Evolutionary conservation across 768 basidiomycete species (phyloP).

Genomic region (Gautieria morchelliformis): DNA sequence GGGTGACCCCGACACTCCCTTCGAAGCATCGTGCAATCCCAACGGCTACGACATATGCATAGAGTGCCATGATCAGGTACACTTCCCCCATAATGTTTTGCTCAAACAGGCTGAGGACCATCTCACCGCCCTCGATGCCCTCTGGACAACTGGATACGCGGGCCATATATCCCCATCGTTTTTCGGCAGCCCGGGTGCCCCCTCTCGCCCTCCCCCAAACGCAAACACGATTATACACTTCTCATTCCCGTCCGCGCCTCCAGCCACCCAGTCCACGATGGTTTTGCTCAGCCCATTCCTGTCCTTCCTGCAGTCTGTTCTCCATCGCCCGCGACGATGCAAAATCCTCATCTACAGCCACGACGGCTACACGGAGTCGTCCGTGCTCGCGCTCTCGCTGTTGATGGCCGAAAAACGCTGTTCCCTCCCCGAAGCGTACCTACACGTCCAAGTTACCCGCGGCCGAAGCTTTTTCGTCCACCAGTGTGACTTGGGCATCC

Average conservation of each 20-base stretch:
- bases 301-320: conserved; percentile 49
- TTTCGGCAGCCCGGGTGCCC: conserved; percentile 22
- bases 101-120: conserved; percentile 72
- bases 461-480: conserved; percentile 89
- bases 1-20: conserved; percentile 17
- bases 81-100: conserved; percentile 58
- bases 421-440: conserved; percentile 80
- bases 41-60: conserved; percentile 76
- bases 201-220: conserved; percentile 59
- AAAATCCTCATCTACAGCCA: conserved; percentile 75
- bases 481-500: conserved; percentile 61
- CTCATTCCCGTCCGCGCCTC: conserved; percentile 63
- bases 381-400: conserved; percentile 75
- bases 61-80: conserved; percentile 77
- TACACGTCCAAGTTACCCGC: conserved; percentile 73
- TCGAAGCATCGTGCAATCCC: conserved; percentile 30
- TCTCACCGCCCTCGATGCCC: conserved; percentile 49
- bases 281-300: conserved; percentile 53
- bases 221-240: conserved; percentile 65
- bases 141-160: conserved; percentile 44
- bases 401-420: conserved; percentile 69
- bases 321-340: conserved; percentile 35
- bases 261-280: conserved; percentile 43
- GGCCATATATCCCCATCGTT: conserved; percentile 15
- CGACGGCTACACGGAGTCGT: conserved; percentile 91